phyloP scores from a whole-genome alignment of 1,284 basidiomycete genomes.

The Sporisorium reilianum region DNA sequence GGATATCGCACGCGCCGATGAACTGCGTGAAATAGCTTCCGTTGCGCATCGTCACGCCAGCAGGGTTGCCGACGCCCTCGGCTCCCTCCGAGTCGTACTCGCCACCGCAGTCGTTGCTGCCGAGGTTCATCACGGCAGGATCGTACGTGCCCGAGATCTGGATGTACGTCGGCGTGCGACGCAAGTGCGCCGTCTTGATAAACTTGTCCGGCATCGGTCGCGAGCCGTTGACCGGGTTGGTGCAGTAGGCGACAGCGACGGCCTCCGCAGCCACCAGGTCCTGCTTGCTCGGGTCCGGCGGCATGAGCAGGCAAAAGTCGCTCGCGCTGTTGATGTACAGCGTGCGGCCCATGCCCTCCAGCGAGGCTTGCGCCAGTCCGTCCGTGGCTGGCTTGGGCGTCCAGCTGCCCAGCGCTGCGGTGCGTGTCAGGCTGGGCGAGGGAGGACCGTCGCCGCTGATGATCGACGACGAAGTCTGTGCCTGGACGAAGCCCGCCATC shows the following conservation, averaged over 20 bases:
- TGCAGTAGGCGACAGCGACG: conserved; percentile 63
- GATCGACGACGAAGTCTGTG: conserved; percentile 23
- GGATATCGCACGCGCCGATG: conserved; percentile 63
- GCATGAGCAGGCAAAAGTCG: conserved; percentile 64
- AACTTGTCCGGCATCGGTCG: conserved; percentile 63
- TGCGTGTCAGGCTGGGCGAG: conserved; percentile 33
- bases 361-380: conserved; percentile 27
- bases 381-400: conserved; percentile 32
- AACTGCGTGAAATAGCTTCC: conserved; percentile 59
- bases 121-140: conserved; percentile 61
- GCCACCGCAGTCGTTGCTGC: conserved; percentile 58
- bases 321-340: conserved; percentile 55
- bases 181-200: conserved; percentile 62
- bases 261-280: conserved; percentile 66
- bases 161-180: conserved; percentile 49
- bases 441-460: conserved; percentile 42
- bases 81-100: conserved; percentile 52
- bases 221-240: conserved; percentile 56
- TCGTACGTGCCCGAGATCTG: conserved; percentile 61
- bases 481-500: conserved; percentile 25
- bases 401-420: conserved; percentile 47
- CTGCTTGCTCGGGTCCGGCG: conserved; percentile 59
- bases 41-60: conserved; percentile 55
- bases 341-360: conserved; percentile 38
- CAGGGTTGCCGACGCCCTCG: conserved; percentile 60